Evolutionary conservation across 805 yeast species (phyloP), one percentile per base, ranked within the genome.

Genomic region (Cyberlindnera subsufficiens): DNA sequence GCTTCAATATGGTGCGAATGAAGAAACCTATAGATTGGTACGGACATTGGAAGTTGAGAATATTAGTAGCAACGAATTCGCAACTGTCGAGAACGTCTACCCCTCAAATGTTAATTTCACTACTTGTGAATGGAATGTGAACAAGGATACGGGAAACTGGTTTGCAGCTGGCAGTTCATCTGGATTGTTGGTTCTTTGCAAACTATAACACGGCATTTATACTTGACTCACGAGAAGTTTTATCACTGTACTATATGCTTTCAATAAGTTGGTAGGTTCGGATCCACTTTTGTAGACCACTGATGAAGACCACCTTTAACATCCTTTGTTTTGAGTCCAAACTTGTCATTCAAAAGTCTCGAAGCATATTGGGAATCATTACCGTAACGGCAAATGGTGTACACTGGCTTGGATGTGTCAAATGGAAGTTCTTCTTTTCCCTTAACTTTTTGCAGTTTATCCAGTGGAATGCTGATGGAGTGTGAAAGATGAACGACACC

Each of bases 321-420:
- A 58, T 91, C 96, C 40, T 64, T 72, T 0, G 78, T 86, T 0
- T 55, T 44, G 15, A 77, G 63, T 0, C 78, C 77, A 36, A 75
- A 67, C 1, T 70, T 68, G 19, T 75, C 76, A 39, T 72, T 67
- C 37, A 90, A 61, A 35, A 69, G 63, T 43, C 70, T 62, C 1
- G 85, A 80, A 0, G 96, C 95, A 15, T 78, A 61, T 54, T 86
- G 89, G 0, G 98, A 90, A 59, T 93, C 98, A 60, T 87, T 89
- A 9, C 99, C 99, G 56, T 72, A 80, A 29, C 97, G 71, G 62
- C 99, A 93, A 16, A 91, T 68, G 0, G 88, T 84, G 42, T 71
- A 74, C 0, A 85, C 59, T 1, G 66, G 66, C n/a, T 67, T 54
- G 6, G 42, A 22, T 3, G 52, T 36, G 27, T 66, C 65, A 4